Evolutionary conservation across 768 basidiomycete genomes (phyloP).

Genomic region (Lentinula detonsa): DNA sequence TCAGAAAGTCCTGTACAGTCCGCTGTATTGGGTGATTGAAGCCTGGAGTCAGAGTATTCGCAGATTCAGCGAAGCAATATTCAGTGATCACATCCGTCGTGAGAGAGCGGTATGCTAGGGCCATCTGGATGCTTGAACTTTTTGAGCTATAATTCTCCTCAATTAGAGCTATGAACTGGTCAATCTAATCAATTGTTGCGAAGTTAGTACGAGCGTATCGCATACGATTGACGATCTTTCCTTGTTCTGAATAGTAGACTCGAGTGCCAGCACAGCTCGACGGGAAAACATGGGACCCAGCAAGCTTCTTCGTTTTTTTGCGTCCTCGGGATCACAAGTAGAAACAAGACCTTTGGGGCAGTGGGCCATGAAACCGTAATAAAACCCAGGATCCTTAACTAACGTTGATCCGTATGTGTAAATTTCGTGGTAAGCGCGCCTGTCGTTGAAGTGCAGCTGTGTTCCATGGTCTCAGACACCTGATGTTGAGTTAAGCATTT

Average conservation of each 20-base stretch:
- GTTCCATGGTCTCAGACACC: not conserved
- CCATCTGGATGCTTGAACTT: conserved; percentile 28
- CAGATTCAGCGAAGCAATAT: conserved; percentile 19
- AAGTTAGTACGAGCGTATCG: not conserved
- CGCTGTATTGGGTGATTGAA: conserved; percentile 22
- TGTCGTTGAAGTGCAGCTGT: conserved; percentile 32
- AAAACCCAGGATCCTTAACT: conserved; percentile 21
- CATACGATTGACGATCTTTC: conserved; percentile 9
- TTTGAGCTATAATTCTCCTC: conserved; percentile 24
- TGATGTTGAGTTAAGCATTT: not conserved
- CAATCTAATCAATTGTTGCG: conserved; percentile 11
- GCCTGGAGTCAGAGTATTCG: conserved; percentile 20
- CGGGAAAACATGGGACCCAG: conserved; percentile 28
- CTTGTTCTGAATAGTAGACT: conserved; percentile 20
- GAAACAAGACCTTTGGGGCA: conserved; percentile 22
- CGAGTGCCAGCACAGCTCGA: conserved; percentile 23
- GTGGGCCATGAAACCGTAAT: conserved; percentile 14
- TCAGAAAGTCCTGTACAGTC: not conserved
- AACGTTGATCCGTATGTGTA: conserved; percentile 15
- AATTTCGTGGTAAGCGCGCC: conserved; percentile 27
- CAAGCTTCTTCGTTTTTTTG: conserved; percentile 21
- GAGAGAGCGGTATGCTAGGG: conserved; percentile 25
- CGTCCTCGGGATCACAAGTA: conserved; percentile 16
- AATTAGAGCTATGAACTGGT: conserved; percentile 15
- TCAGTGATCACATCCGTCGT: conserved; percentile 22